Evolutionary conservation across 2,329 filamentous ascomycete species (phyloP).

Genomic region (Cercospora sp.): DNA sequence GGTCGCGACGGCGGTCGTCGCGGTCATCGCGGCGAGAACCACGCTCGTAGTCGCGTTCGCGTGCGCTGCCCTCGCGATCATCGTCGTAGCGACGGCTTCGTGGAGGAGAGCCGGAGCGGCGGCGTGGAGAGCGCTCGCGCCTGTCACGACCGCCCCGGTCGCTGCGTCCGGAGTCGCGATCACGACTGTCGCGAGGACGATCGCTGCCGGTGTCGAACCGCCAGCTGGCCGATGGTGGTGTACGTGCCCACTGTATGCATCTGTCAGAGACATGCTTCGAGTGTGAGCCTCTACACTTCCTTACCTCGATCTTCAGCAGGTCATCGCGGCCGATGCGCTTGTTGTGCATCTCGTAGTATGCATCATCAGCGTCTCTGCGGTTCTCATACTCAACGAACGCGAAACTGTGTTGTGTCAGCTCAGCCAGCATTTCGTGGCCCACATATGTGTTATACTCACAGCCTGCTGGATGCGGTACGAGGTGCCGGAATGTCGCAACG

Average conservation of each 20-base stretch:
- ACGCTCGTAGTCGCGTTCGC: slow-evolving; percentile 72
- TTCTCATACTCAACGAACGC: slow-evolving; percentile 99
- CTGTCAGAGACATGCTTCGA: no score
- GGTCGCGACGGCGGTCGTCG: slow-evolving; percentile 70
- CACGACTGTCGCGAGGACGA: slow-evolving; percentile 45
- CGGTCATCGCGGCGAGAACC: slow-evolving; percentile 69
- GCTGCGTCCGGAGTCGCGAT: slow-evolving; percentile 57
- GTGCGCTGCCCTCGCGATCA: slow-evolving; percentile 61
- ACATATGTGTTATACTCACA: slow-evolving; percentile 64
- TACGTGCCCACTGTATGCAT: slow-evolving; percentile 76
- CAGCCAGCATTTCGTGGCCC: slow-evolving; percentile 15
- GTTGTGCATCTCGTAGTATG: slow-evolving; percentile 99
- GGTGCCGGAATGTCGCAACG: slow-evolving; percentile 98
- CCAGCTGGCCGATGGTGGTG: slow-evolving; percentile 96
- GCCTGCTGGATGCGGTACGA: slow-evolving; percentile 85
- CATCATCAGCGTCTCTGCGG: slow-evolving; percentile 95
- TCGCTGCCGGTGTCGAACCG: slow-evolving; percentile 82
- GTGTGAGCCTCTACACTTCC: no score
- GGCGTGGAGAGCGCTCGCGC: slow-evolving; percentile 73
- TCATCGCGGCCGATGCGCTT: slow-evolving; percentile 97
- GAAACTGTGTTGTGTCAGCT: slow-evolving; percentile 62
- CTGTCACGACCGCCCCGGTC: slow-evolving; percentile 40
- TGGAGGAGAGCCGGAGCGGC: slow-evolving; percentile 56
- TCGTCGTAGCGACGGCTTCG: slow-evolving; percentile 69
- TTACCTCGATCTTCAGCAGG: slow-evolving; percentile 92